Conservation (phyloP, 2,329 filamentous ascomycete genomes). For the Nigrospora osmanthi region DNA sequence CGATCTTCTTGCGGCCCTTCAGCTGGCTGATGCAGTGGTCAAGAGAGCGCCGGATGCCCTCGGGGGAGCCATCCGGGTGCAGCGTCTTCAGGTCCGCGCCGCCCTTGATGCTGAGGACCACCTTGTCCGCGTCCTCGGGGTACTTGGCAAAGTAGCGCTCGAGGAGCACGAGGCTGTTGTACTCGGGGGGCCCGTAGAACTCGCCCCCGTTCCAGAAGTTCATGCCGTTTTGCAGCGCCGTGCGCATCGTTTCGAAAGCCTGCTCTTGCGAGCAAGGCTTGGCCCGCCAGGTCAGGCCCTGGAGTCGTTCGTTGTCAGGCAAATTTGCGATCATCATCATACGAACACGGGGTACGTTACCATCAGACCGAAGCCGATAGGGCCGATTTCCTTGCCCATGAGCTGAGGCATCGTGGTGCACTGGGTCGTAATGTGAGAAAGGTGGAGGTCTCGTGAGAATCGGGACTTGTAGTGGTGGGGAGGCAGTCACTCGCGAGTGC, state of each 20-base stretch:
- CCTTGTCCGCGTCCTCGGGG: constrained; percentile 47
- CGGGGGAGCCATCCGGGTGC: constrained; percentile 35
- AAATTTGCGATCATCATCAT: too few species aligned
- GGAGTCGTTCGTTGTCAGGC: constrained; percentile 5
- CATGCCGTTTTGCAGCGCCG: constrained; percentile 28
- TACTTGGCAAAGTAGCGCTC: constrained; percentile 48
- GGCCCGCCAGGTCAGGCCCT: constrained; percentile 22
- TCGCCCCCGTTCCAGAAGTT: constrained; percentile 47
- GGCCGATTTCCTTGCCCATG: too few species aligned
- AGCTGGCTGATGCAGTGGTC: constrained; percentile 35
- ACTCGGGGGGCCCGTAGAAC: constrained; percentile 43
- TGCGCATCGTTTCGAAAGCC: constrained; percentile 39
- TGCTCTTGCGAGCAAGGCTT: constrained; percentile 24
- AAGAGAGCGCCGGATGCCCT: constrained; percentile 38
- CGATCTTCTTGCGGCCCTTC: constrained; percentile 39
- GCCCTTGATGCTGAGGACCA: constrained; percentile 51
- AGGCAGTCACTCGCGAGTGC: too few species aligned
- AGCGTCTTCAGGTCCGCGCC: constrained; percentile 24
- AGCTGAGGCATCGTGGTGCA: too few species aligned
- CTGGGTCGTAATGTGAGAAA: too few species aligned
- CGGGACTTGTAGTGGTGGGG: too few species aligned
- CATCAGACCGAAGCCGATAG: too few species aligned
- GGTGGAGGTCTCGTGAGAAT: too few species aligned
- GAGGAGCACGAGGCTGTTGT: constrained; percentile 44
- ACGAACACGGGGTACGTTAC: too few species aligned